These are phyloP conservation scores for Flaveria sonorensis DNA, from an alignment of 129 eudicot genomes.

Conservation along the genomic window DNA sequence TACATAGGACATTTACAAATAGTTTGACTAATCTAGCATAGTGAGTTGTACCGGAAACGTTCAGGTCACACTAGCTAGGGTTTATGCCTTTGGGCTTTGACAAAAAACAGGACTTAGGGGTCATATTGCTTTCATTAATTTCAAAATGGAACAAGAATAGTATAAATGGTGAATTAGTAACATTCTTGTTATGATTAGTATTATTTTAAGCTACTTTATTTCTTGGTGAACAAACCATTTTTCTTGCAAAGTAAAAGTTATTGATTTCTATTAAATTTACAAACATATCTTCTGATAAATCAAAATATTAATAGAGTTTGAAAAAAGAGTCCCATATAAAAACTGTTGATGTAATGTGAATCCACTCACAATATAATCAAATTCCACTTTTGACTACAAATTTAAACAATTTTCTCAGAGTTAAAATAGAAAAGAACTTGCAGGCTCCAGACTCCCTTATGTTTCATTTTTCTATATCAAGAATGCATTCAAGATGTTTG, in stretches of 20 bases:
- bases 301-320: neutral
- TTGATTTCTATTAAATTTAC: neutral
- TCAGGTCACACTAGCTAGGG: neutral
- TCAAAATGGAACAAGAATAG: neutral
- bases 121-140: too few relatives aligned
- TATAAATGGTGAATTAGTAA: neutral
- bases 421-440: too few relatives aligned
- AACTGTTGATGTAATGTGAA: neutral
- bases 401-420: neutral
- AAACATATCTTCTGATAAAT: neutral
- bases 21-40: neutral
- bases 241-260: neutral
- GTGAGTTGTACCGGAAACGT: neutral
- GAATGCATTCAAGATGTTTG: slow-evolving; percentile 6
- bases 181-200: neutral
- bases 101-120: neutral
- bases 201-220: neutral
- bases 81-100: neutral
- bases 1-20: neutral
- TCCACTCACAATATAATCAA: slow-evolving; percentile 14
- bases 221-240: neutral
- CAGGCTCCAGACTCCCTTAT: neutral
- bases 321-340: neutral
- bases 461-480: neutral
- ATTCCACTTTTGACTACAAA: neutral